A percentile compares a stretch with the other conserved stretches of the same genome.
These are phyloP conservation scores for Rhynchosporium agropyri DNA, from an alignment of 2,329 filamentous ascomycete species.

Conservation along the genomic window DNA sequence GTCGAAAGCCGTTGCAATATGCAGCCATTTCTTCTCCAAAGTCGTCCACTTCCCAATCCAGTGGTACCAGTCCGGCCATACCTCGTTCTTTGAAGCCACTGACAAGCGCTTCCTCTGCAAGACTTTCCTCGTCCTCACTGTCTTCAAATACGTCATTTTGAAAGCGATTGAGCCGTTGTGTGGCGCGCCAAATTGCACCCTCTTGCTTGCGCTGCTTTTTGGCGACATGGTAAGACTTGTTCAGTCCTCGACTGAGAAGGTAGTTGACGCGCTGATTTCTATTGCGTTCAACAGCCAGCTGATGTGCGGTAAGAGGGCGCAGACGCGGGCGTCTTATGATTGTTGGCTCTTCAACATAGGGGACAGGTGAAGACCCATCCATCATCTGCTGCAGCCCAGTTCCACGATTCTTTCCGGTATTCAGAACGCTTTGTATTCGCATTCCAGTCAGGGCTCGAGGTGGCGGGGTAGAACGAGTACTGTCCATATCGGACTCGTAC, in stretches of 20 bases:
- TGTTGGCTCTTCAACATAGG: conserved; percentile 47
- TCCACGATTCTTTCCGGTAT: conserved; percentile 45
- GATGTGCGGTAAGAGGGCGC: conserved; percentile 77
- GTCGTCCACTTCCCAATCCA: conserved; percentile 67
- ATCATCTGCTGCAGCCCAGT: conserved; percentile 62
- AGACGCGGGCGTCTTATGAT: conserved; percentile 66
- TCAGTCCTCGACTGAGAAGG: conserved; percentile 74
- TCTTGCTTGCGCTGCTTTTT: conserved; percentile 64
- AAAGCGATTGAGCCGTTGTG: conserved; percentile 62
- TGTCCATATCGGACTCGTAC: conserved; percentile 59
- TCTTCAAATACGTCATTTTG: conserved; percentile 58
- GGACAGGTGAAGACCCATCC: conserved; percentile 63
- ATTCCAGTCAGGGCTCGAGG: conserved; percentile 44
- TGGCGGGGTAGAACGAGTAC: conserved; percentile 55
- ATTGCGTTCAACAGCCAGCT: conserved; percentile 79
- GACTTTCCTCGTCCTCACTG: conserved; percentile 60
- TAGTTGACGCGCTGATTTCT: conserved; percentile 79
- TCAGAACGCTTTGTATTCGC: conserved; percentile 38
- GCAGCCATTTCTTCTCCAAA: conserved; percentile 74
- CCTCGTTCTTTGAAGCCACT: conserved; percentile 59
- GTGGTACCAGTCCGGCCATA: conserved; percentile 64
- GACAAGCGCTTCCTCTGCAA: conserved; percentile 38
- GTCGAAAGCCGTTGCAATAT: conserved; percentile 67
- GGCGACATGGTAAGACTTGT: conserved; percentile 64
- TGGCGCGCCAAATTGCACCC: conserved; percentile 67